Evolutionary conservation across 176 grass and related monocot genomes (phyloP).

Genomic region (Urochloa ruziziensis): DNA sequence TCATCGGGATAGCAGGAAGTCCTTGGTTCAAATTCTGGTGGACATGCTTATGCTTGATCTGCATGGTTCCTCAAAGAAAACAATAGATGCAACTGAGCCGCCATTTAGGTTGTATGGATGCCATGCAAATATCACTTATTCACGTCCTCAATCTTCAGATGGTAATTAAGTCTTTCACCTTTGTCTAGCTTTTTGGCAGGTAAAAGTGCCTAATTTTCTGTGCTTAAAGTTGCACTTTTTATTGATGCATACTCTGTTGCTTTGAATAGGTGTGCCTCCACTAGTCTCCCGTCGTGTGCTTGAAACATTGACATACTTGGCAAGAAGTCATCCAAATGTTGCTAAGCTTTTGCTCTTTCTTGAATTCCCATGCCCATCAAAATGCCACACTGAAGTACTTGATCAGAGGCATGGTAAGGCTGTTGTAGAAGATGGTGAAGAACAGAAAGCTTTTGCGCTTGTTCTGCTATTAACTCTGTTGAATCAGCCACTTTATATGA

Average conservation of each 20-base stretch:
- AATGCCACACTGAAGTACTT: slow-evolving; percentile 25
- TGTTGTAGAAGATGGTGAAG: slow-evolving; percentile 55
- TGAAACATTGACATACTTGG: slow-evolving; percentile 92
- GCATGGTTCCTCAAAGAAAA: slow-evolving; percentile 60
- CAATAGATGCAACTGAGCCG: slow-evolving; percentile 51
- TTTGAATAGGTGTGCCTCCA: slow-evolving; percentile 73
- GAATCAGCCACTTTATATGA: slow-evolving; percentile 95
- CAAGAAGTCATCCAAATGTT: slow-evolving; percentile 92
- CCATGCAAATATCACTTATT: slow-evolving; percentile 91
- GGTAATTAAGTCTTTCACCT: slow-evolving; percentile 48
- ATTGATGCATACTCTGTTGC: slow-evolving; percentile 10
- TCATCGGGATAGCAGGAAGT: slow-evolving; percentile 81
- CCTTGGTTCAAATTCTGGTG: slow-evolving; percentile 85
- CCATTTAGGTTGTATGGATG: slow-evolving; percentile 95
- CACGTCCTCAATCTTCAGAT: slow-evolving; percentile 81
- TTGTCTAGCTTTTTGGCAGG: not conserved
- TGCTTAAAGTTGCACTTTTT: slow-evolving; percentile 11
- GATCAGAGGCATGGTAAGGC: slow-evolving; percentile 78
- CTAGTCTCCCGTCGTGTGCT: slow-evolving; percentile 90
- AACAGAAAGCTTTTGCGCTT: slow-evolving; percentile 64
- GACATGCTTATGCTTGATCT: slow-evolving; percentile 99
- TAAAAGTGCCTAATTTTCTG: not conserved
- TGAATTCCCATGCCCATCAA: slow-evolving; percentile 54
- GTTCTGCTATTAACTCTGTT: slow-evolving; percentile 82
- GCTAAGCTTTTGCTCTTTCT: slow-evolving; percentile 88